Conservation (phyloP, 768 basidiomycete genomes). For the Bullera alba region DNA sequence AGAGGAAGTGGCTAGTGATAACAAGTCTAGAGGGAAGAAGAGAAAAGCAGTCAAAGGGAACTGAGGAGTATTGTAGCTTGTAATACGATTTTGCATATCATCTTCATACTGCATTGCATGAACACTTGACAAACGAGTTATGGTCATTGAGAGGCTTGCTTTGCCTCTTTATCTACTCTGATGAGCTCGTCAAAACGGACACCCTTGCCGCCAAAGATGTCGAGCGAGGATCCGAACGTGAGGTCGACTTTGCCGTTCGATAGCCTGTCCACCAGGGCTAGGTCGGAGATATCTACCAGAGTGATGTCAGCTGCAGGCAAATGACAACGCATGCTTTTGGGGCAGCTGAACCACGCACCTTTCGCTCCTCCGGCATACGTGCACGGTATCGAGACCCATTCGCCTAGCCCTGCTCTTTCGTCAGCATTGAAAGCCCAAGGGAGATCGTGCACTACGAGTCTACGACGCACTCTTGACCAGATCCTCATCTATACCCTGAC, state of each 20-base stretch:
- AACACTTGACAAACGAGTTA: slow-evolving; percentile 2
- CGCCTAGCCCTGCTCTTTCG: slow-evolving; percentile 60
- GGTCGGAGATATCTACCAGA: slow-evolving; percentile 64
- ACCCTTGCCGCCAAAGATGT: slow-evolving; percentile 51
- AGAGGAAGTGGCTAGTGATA: slow-evolving; percentile 5
- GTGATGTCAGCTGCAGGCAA: not conserved
- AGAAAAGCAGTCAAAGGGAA: slow-evolving; percentile 14
- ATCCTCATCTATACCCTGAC: slow-evolving; percentile 88
- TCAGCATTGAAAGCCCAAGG: too few species aligned
- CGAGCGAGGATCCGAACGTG: slow-evolving; percentile 66
- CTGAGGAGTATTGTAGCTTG: not conserved
- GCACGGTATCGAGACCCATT: slow-evolving; percentile 85
- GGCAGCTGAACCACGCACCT: slow-evolving; percentile 50
- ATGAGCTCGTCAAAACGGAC: slow-evolving; percentile 50
- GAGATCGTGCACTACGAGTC: too few species aligned
- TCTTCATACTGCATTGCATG: not conserved
- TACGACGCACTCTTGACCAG: slow-evolving; percentile 69
- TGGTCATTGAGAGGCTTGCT: slow-evolving; percentile 2
- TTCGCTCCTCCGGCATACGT: slow-evolving; percentile 97
- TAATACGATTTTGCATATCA: slow-evolving; percentile 1
- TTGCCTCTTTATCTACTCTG: slow-evolving; percentile 38
- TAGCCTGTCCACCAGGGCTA: slow-evolving; percentile 69
- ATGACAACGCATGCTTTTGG: not conserved
- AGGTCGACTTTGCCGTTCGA: slow-evolving; percentile 78
- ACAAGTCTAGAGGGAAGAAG: slow-evolving; percentile 17